Percentiles rank a stretch among this genome's conserved stretches.
phyloP scores from a whole-genome alignment of 2,329 filamentous ascomycete genomes.

The Fusarium vanettenii region DNA sequence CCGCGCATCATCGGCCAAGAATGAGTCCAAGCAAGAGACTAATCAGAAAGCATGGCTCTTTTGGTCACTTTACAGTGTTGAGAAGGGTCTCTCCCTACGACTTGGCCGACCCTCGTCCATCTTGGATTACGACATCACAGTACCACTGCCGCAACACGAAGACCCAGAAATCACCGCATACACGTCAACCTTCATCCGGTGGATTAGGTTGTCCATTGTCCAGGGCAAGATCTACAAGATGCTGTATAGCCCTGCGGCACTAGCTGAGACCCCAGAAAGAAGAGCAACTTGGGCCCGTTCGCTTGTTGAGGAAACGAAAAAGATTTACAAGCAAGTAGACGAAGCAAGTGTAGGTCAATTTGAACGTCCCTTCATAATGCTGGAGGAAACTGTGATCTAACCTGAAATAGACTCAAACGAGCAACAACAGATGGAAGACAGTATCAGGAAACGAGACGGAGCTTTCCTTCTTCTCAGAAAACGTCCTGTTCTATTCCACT shows the following conservation, averaged over 20 bases:
- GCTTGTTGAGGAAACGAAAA: not conserved
- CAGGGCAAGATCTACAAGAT: not conserved
- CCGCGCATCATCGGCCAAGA: not conserved
- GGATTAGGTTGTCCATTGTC: not conserved
- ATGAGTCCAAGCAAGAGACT: not conserved
- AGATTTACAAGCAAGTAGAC: not conserved
- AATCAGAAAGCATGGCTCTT: constrained; percentile 1
- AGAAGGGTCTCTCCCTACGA: not conserved
- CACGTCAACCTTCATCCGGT: not conserved
- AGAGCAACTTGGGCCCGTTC: not conserved
- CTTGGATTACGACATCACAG: not conserved
- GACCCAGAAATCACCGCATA: not conserved
- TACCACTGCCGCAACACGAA: not conserved
- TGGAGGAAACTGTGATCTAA: not conserved
- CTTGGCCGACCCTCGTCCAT: not conserved
- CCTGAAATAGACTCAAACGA: not conserved
- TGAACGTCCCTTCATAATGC: not conserved
- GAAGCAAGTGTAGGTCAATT: not conserved
- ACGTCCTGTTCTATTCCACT: not conserved
- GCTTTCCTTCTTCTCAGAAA: not conserved
- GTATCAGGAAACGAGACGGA: not conserved
- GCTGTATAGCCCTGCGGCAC: not conserved
- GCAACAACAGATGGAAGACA: not conserved
- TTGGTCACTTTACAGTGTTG: not conserved
- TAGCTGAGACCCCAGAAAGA: not conserved